These are phyloP conservation scores for Aspergillus clavatus DNA, from an alignment of 2,329 filamentous ascomycete genomes.

Conservation along the genomic window DNA sequence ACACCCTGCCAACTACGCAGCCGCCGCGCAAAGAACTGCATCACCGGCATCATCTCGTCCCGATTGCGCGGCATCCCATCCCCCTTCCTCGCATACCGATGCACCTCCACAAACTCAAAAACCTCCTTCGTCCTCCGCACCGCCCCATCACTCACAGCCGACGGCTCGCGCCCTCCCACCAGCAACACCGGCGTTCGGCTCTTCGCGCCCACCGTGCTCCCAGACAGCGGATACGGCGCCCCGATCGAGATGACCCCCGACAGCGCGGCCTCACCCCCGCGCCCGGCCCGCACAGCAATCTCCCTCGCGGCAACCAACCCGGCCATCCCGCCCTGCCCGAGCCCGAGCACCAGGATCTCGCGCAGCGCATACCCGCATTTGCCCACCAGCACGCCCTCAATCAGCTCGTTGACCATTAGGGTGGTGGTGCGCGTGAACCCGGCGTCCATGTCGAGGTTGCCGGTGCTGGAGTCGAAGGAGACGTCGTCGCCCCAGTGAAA, in stretches of 20 bases:
- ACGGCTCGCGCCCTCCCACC: constrained; percentile 36
- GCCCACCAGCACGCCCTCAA: constrained; percentile 49
- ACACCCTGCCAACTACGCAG: constrained; percentile 43
- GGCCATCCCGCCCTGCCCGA: constrained; percentile 62
- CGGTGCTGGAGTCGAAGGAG: constrained; percentile 47
- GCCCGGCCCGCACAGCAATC: constrained; percentile 21
- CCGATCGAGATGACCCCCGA: constrained; percentile 41
- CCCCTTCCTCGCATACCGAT: constrained; percentile 63
- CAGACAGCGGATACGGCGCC: constrained; percentile 37
- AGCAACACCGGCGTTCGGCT: constrained; percentile 40
- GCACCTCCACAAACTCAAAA: constrained; percentile 63
- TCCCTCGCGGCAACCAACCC: constrained; percentile 54
- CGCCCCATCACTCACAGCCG: constrained; percentile 58
- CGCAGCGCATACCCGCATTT: constrained; percentile 56
- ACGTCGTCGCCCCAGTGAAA: constrained; percentile 69
- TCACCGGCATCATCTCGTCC: constrained; percentile 85
- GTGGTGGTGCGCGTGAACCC: constrained; percentile 51
- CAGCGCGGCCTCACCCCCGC: constrained; percentile 23
- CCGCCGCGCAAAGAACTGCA: constrained; percentile 62
- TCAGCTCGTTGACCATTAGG: constrained; percentile 48
- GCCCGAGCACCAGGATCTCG: constrained; percentile 62
- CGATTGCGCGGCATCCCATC: constrained; percentile 78
- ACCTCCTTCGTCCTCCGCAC: constrained; percentile 60
- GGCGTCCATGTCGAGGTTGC: constrained; percentile 57
- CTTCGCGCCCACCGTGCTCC: constrained; percentile 26